Percentiles rank a stretch among this genome's conserved stretches.
phyloP scores from a whole-genome alignment of 169 alveolate genomes.

The Sarcocystis neurona region DNA sequence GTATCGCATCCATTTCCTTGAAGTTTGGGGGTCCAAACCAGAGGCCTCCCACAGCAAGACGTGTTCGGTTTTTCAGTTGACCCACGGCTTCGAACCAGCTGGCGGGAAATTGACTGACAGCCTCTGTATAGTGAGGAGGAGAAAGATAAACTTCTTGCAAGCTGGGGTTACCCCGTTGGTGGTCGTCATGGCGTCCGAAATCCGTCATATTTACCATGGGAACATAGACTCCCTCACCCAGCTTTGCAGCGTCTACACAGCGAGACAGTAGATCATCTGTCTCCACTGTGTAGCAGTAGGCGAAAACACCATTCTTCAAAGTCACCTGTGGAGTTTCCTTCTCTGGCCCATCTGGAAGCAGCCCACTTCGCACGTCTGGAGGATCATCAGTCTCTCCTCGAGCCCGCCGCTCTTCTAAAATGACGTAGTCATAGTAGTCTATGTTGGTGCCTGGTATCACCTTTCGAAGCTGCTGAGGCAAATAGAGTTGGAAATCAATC shows the following conservation, averaged over 20 bases:
- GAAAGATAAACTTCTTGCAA: conserved; percentile 27
- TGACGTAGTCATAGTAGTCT: conserved; percentile 6
- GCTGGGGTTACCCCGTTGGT: conserved; percentile 18
- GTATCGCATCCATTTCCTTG: background rate
- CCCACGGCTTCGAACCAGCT: conserved; percentile 11
- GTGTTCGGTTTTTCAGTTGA: conserved; percentile 17
- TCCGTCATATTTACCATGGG: conserved; percentile 43
- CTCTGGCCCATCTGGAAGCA: background rate
- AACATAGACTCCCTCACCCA: conserved; percentile 49
- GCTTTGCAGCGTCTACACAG: conserved; percentile 5
- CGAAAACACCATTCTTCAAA: conserved; percentile 5
- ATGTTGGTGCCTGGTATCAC: conserved; percentile 41
- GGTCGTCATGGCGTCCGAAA: conserved; percentile 30
- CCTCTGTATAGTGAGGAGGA: background rate
- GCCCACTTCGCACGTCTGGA: background rate
- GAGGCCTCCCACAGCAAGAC: conserved; percentile 31
- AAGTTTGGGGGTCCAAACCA: conserved; percentile 42
- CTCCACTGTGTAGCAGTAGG: conserved; percentile 9
- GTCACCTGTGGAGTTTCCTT: background rate
- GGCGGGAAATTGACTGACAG: background rate
- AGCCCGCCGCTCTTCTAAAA: background rate
- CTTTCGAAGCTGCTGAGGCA: conserved; percentile 29
- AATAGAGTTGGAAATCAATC: conserved; percentile 5
- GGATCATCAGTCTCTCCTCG: conserved; percentile 24
- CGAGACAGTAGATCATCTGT: conserved; percentile 4